Percentiles rank a stretch among this genome's conserved stretches.
Conservation (phyloP, 208 protist genomes). For the Zelonia costaricensis region DNA sequence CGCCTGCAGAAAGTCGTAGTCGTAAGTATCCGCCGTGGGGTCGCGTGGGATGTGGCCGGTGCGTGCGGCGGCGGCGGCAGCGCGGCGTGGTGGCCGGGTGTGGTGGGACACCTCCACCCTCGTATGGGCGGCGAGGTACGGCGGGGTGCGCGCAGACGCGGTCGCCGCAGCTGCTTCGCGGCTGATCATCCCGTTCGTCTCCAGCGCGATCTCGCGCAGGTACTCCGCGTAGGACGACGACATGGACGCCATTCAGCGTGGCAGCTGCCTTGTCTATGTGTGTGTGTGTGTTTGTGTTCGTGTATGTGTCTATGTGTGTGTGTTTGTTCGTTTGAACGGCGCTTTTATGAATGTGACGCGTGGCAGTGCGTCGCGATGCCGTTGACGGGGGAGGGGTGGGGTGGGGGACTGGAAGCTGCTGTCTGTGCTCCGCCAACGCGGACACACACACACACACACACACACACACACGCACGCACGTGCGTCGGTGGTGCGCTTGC, state of each 20-base stretch:
- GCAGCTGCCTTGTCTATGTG: neutral
- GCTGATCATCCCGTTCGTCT: constrained; percentile 7
- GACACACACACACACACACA: neutral
- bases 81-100: neutral
- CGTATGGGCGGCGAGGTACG: neutral
- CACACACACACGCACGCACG: neutral
- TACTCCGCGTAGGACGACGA: constrained; percentile 25
- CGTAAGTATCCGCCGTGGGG: neutral
- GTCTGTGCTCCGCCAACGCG: too few relatives aligned
- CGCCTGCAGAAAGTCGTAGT: constrained; percentile 24
- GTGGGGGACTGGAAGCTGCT: too few relatives aligned
- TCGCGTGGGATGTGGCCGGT: too few relatives aligned
- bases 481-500: neutral
- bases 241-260: neutral
- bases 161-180: neutral
- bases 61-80: neutral
- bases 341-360: neutral
- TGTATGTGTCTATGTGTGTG: neutral
- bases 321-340: neutral
- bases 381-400: too few relatives aligned
- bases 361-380: too few relatives aligned
- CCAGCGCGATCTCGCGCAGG: constrained; percentile 22
- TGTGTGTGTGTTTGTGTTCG: neutral
- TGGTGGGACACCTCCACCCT: neutral
- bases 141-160: neutral